Percentiles rank a stretch among this genome's conserved stretches.
These are phyloP conservation scores for Musa schizocarpa DNA, from an alignment of 176 grass and related monocot genomes.

Conservation along the genomic window DNA sequence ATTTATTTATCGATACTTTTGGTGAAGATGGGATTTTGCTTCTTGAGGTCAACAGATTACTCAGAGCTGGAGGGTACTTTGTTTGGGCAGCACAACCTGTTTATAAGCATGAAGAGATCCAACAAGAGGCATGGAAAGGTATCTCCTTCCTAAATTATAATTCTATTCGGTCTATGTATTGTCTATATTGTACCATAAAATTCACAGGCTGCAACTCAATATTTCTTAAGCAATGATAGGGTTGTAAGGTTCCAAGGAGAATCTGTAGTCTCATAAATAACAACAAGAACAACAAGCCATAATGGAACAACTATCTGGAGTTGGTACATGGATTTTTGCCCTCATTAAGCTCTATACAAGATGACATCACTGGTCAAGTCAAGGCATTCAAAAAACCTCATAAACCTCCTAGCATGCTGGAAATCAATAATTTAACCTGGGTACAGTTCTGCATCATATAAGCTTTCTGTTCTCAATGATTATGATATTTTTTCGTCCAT, in stretches of 20 bases:
- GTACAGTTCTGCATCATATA: too few species aligned
- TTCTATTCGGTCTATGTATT: neutral
- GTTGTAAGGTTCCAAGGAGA: neutral
- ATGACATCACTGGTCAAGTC: too few species aligned
- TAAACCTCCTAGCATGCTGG: too few species aligned
- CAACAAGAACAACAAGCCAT: too few species aligned
- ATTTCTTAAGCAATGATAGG: neutral
- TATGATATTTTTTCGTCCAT: too few species aligned
- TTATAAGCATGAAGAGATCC: conserved; percentile 49
- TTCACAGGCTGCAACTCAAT: neutral
- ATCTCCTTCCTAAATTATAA: neutral
- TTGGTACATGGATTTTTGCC: too few species aligned
- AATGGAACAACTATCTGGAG: too few species aligned
- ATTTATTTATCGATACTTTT: conserved; percentile 2
- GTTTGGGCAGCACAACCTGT: conserved; percentile 56
- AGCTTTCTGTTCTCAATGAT: too few species aligned
- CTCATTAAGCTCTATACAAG: too few species aligned
- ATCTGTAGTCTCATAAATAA: neutral
- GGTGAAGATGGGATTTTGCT: conserved; percentile 44
- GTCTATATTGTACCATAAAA: neutral
- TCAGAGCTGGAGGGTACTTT: conserved; percentile 53
- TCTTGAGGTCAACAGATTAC: conserved; percentile 46
- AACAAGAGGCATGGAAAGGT: conserved; percentile 51
- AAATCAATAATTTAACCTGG: too few species aligned
- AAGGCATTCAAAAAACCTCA: too few species aligned